Evolutionary conservation across 352 stramenopile genomes (phyloP), one percentile per base, ranked within the genome.

Genomic region (Pythium sp.): DNA sequence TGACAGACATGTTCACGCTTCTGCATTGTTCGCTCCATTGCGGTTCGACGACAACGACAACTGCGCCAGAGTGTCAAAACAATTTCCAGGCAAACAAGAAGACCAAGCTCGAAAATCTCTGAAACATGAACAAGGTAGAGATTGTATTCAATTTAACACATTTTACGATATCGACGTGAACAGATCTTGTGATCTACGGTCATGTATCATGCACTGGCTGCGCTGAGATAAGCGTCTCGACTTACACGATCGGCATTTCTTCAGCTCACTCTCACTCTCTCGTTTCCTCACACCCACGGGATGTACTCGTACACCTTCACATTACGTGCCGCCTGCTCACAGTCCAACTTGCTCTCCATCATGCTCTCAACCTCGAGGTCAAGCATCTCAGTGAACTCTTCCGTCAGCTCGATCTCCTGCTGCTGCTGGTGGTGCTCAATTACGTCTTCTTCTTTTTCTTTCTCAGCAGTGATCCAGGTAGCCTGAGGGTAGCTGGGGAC

Each of bases 401-500:
- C 32, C 15, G 24, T 7, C 15, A 58, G 15, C 5, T n/a, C 5
- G 18, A 46, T 9, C 7, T 32, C 41, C 9, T 58, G 28, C 43
- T 38, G 34, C 15, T 49, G 43, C 2, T 32, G 36, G 36, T 43
- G 38, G 12, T 46, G 18, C 38, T 46, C 12, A 24, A 41, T 60
- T 5, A n/a, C 24, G 1, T 7, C 20, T 20, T 22, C 38, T 12
- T 11, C 46, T 65, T 26, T 26, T 26, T 6, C 30, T 5, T 65
- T 58, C 32, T 28, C 54, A 38, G 15, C n/a, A 51, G 43, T 24
- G 34, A 55, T 38, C 32, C 73, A 67, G 4, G 43, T 43, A 5
- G 72, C 72, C 9, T 68, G 62, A 38, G 72, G 72, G 58, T 73
- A 78, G 54, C 69, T 78, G 15, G 72, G 65, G 5, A 67, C 65